A percentile compares a stretch with the other conserved stretches of the same genome.
Conservation (phyloP, 2,329 filamentous ascomycete species). For the Diaporthe longicolla region DNA sequence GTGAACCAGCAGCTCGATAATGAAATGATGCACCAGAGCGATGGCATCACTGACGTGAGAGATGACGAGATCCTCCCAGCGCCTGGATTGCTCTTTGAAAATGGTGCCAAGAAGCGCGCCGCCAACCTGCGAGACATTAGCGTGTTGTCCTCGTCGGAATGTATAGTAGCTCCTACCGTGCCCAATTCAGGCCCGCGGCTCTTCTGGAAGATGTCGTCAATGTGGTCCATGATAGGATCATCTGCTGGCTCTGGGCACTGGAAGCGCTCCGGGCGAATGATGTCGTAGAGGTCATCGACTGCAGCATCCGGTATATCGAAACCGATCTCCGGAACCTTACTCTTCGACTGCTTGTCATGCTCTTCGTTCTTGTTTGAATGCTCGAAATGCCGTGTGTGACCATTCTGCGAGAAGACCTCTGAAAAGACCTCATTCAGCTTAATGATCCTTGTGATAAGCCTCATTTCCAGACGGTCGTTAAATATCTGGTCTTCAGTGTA, state of each 20-base stretch:
- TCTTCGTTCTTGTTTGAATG: neutral
- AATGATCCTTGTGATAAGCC: slow-evolving; percentile 56
- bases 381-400: slow-evolving; percentile 49
- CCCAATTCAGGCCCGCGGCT: slow-evolving; percentile 70
- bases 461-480: slow-evolving; percentile 45
- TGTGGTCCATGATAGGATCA: slow-evolving; percentile 59
- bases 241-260: slow-evolving; percentile 34
- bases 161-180: slow-evolving; percentile 60
- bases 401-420: slow-evolving; percentile 46
- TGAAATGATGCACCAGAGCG: slow-evolving; percentile 66
- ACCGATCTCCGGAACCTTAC: neutral
- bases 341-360: slow-evolving; percentile 45
- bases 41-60: slow-evolving; percentile 58
- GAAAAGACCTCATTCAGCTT: slow-evolving; percentile 56
- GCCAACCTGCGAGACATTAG: slow-evolving; percentile 51
- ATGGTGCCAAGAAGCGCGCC: slow-evolving; percentile 57
- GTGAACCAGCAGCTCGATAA: slow-evolving; percentile 56
- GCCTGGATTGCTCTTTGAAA: slow-evolving; percentile 68
- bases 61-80: slow-evolving; percentile 66
- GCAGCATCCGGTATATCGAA: slow-evolving; percentile 26
- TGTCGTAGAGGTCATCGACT: slow-evolving; percentile 48
- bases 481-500: slow-evolving; percentile 54
- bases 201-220: slow-evolving; percentile 56
- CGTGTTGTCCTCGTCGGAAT: slow-evolving; percentile 30
- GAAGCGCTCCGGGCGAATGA: slow-evolving; percentile 48